These are phyloP conservation scores for Pseudopediastrum boryanum DNA, from an alignment of 139 green algal genomes.

Conservation along the genomic window DNA sequence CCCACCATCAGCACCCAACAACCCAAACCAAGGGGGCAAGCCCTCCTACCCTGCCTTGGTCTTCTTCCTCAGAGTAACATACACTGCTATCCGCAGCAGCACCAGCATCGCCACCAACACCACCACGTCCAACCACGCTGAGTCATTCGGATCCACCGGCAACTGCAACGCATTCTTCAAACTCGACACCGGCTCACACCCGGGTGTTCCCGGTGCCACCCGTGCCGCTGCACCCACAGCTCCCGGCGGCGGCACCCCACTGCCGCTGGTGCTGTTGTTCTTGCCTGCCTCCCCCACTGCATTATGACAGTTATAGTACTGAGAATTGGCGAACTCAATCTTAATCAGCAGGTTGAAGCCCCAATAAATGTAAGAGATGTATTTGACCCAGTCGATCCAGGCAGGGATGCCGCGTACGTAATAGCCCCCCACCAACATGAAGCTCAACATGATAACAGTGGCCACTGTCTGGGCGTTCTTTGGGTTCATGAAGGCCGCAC, in stretches of 20 bases:
- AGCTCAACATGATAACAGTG: constrained; percentile 70
- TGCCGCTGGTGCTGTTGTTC: neutral
- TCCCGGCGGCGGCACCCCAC: neutral
- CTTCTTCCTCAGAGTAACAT: constrained; percentile 53
- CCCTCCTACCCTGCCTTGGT: constrained; percentile 39
- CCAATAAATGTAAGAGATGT: constrained; percentile 69
- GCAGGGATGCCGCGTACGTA: constrained; percentile 62
- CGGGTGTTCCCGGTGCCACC: neutral
- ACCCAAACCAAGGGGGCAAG: neutral
- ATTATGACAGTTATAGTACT: constrained; percentile 33
- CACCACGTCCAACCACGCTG: constrained; percentile 37
- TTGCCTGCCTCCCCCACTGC: neutral
- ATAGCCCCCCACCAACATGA: constrained; percentile 66
- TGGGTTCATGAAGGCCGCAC: constrained; percentile 67
- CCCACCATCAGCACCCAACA: neutral
- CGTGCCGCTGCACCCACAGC: neutral
- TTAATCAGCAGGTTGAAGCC: constrained; percentile 65
- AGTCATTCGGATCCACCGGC: constrained; percentile 32
- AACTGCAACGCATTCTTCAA: constrained; percentile 41
- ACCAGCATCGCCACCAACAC: constrained; percentile 61
- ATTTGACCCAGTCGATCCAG: constrained; percentile 60
- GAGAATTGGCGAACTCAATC: constrained; percentile 33
- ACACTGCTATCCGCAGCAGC: constrained; percentile 50
- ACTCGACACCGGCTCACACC: constrained; percentile 29
- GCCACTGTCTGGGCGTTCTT: constrained; percentile 70